These are phyloP conservation scores for Lactarius deliciosus DNA, from an alignment of 768 basidiomycete species.

Conservation along the genomic window DNA sequence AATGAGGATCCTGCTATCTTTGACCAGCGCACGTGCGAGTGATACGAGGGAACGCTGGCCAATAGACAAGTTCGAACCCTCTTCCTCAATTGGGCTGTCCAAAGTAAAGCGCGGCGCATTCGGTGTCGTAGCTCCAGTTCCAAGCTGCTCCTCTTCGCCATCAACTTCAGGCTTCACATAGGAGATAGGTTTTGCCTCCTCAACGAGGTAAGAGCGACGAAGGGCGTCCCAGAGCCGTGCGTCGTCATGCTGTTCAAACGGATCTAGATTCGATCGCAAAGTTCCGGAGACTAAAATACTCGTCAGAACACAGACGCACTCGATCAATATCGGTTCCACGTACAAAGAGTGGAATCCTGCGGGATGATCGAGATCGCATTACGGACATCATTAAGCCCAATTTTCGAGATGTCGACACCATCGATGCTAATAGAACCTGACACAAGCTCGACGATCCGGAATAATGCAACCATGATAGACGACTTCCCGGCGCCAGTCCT, in stretches of 20 bases:
- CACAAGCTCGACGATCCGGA: slow-evolving; percentile 77
- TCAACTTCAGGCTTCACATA: slow-evolving; percentile 33
- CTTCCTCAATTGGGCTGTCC: slow-evolving; percentile 82
- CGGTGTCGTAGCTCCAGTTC: slow-evolving; percentile 32
- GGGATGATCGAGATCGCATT: slow-evolving; percentile 76
- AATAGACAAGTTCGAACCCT: slow-evolving; percentile 81
- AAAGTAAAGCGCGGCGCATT: slow-evolving; percentile 61
- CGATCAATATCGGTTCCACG: slow-evolving; percentile 49
- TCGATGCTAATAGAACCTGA: slow-evolving; percentile 79
- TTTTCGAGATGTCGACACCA: slow-evolving; percentile 75
- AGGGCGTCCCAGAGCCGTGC: slow-evolving; percentile 85
- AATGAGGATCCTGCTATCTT: slow-evolving; percentile 79
- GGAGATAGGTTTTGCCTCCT: slow-evolving; percentile 39
- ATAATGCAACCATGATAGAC: slow-evolving; percentile 86
- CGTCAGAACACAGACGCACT: slow-evolving; percentile 16
- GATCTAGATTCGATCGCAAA: slow-evolving; percentile 84
- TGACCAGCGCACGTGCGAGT: slow-evolving; percentile 85
- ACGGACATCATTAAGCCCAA: slow-evolving; percentile 75
- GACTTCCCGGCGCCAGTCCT: slow-evolving; percentile 86
- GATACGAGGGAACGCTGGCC: slow-evolving; percentile 83
- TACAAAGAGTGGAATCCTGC: slow-evolving; percentile 58
- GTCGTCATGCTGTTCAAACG: slow-evolving; percentile 80
- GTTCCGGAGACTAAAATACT: slow-evolving; percentile 65
- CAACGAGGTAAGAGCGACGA: slow-evolving; percentile 79
- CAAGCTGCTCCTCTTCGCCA: slow-evolving; percentile 42